A percentile compares a stretch with the other conserved stretches of the same genome.
Evolutionary conservation across 164 flowering plant genomes (phyloP).

Genomic region (Litsea cubeba): DNA sequence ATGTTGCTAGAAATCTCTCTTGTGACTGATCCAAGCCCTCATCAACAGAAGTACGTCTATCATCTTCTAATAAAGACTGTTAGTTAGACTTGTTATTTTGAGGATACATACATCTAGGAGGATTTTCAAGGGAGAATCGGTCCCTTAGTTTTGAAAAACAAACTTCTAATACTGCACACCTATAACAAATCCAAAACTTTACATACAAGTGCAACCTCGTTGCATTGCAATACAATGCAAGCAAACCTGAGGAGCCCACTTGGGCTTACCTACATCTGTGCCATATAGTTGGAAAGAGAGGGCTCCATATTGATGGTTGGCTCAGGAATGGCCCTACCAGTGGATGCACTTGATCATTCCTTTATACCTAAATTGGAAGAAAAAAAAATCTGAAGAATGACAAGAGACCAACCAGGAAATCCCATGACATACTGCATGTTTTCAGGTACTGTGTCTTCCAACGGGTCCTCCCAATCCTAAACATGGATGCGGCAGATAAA

Average conservation of each 20-base stretch:
- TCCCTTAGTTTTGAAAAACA: too few species aligned
- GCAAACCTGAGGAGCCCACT: background rate
- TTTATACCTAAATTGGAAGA: background rate
- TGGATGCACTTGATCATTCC: background rate
- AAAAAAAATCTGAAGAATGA: background rate
- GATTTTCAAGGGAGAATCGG: too few species aligned
- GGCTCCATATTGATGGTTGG: background rate
- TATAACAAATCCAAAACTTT: too few species aligned
- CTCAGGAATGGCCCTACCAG: background rate
- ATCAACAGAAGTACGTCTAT: constrained; percentile 28
- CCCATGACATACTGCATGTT: constrained; percentile 39
- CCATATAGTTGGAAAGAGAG: background rate
- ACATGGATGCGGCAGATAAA: background rate
- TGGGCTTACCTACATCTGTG: background rate
- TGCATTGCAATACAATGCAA: background rate
- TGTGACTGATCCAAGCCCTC: constrained; percentile 52
- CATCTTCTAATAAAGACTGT: constrained; percentile 8
- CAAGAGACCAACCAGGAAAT: constrained; percentile 44
- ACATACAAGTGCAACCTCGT: background rate
- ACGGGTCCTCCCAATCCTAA: constrained; percentile 48
- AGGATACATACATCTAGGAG: background rate
- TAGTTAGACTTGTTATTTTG: background rate
- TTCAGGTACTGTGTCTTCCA: constrained; percentile 43
- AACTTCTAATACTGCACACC: too few species aligned
- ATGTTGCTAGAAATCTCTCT: constrained; percentile 71